These are phyloP conservation scores for Eucalyptus victrix DNA, from an alignment of 345 rosid species.

Conservation along the genomic window DNA sequence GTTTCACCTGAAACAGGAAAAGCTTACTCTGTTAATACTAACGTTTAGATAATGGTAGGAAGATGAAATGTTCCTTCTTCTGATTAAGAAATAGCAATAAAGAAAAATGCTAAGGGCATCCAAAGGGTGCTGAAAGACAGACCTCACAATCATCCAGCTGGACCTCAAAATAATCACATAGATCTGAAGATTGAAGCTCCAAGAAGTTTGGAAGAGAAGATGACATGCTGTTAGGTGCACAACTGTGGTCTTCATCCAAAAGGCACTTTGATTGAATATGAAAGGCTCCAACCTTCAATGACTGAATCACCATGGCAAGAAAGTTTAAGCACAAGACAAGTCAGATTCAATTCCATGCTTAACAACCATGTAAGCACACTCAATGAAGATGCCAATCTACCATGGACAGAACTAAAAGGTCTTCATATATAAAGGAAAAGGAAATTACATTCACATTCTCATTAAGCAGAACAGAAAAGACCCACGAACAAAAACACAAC, in stretches of 20 bases:
- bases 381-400: neutral
- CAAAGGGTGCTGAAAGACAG: neutral
- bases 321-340: neutral
- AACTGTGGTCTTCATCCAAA: neutral
- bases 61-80: neutral
- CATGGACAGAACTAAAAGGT: neutral
- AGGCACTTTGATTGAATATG: neutral
- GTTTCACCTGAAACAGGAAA: constrained; percentile 38
- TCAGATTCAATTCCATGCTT: neutral
- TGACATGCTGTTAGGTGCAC: constrained; percentile 8
- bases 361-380: neutral
- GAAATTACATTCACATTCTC: neutral
- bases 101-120: neutral
- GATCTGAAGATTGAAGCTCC: constrained; percentile 28
- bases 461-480: neutral
- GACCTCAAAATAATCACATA: constrained; percentile 50
- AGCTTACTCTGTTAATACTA: neutral
- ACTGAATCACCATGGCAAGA: neutral
- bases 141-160: constrained; percentile 54
- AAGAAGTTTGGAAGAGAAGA: constrained; percentile 6
- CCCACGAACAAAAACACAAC: neutral
- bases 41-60: neutral
- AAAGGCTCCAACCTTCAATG: constrained; percentile 5
- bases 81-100: neutral
- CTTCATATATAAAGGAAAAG: neutral